Base-by-base conservation (phyloP, 192 early-diverging fungal species). In the Chytriomyces sp. region DNA sequence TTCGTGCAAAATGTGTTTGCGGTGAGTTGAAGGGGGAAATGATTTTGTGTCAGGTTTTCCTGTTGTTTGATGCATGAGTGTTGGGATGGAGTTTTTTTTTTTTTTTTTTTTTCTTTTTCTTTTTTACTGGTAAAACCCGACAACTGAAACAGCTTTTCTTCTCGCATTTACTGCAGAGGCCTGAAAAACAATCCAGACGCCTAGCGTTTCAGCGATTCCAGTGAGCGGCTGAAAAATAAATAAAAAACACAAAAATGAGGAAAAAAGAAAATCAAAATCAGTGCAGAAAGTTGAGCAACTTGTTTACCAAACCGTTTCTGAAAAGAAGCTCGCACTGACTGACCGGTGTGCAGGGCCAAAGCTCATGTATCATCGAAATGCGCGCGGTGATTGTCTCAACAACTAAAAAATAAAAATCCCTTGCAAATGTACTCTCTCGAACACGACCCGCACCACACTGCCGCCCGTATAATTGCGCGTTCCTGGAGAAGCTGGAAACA, bases 1-100 rank as follows among this genome's bases (percentile, higher is more conserved):
- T 75, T 83, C 94, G 28, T 97, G 95, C 83, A 59, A 73, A 53
- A 45, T 45, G 6, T 85, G 84, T 65, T 24, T 80, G 48, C 18
- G 43, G 72, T 74, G 46, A 57, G 13, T 57, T 2, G 13, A 13
- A 57, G 13, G 50, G 18, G 18, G 16, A 57, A 57, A 20, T 20
- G 16, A 5, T 57, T 57, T 20, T 57, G 53, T 18, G 18, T 53
- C 50, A 18, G 9, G 18, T 53, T 53, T 53, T 53, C 50, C 50
- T 53, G 50, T 53, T 8, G 9, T 8, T 53, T 10, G 50, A 18
- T 8, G 50, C 9, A 8, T 53, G 50, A 53, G 18, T 8, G 53
- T 20, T 35, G 35, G 53, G 20, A 20, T 18, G 50, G 9, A 53
- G 50, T 13, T n/a, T 57, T 57, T 57, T 13, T n/a, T 57, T 13